Evolutionary conservation across 1,139 yeast species (phyloP), one percentile per base, ranked within the genome.

Genomic region (Taphrina confusa): DNA sequence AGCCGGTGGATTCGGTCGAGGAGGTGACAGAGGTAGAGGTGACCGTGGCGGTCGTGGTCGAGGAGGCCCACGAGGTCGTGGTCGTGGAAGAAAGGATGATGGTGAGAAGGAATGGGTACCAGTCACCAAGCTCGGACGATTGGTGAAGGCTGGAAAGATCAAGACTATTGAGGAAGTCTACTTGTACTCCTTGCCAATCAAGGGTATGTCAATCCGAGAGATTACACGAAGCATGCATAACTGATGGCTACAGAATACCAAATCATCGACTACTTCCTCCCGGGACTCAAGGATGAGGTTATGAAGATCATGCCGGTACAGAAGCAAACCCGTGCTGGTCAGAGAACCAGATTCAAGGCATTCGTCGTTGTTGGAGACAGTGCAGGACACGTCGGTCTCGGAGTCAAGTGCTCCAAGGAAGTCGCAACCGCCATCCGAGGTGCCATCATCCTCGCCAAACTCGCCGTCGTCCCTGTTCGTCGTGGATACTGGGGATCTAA

Each of bases 401-500:
- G 99, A 84, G 91, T 94, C 82, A 94, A 94, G 90, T 91, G 97
- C 79, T 96, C 98, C 75, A 92, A 92, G 90, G 99, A 94, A 83
- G 97, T 92, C 75, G 98, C 99, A 73, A 90, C 97, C 74, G 97
- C 99, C 77, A 92, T 92, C 83, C 90, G 96, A 82, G 96, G 97
- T 73, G 98, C 98, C 74, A 91, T 92, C 82, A 84, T 89, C 83
- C 91, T 92, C 77, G 99, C 98, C 79, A 92, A 92, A 85, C 86
- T 92, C 76, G 87, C 97, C 71, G 87, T 92, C 79, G 90, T 94
- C 77, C 99, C 99, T 78, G 92, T 94, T 82, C 91, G 99, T 86
- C 90, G 98, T 85, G 99, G 99, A 84, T 92, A 92, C 92, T 92
- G 99, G 99, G 99, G 99, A 82, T 80, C 96, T 79, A 88, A 89